Base-by-base conservation (phyloP, 2,329 filamentous ascomycete genomes). In the Grosmannia serpens region DNA sequence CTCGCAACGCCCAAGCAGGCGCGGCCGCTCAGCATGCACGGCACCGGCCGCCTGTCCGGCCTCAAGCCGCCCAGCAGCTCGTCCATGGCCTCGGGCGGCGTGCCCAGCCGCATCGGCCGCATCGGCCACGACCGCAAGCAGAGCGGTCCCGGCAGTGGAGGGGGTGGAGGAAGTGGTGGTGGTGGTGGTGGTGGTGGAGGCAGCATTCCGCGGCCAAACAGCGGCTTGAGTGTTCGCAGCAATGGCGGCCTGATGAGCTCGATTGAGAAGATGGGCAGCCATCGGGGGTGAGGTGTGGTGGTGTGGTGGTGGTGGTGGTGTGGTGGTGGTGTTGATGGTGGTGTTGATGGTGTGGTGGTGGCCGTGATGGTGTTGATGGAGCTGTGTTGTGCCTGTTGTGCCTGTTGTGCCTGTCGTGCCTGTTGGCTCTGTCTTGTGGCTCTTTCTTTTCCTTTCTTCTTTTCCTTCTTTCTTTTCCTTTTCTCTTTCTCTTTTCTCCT, bases 181-280 rank as follows among this genome's bases (percentile, higher is more conserved):
- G n/a, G n/a, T n/a, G n/a, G n/a, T n/a, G n/a, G n/a, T n/a, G n/a
- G n/a, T n/a, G 31, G 31, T 10, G 31, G 20, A 6, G n/a, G 67
- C 4, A 76, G 74, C 10, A 65, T 81, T 57, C 75, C 78, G 46
- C 72, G 79, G 61, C 80, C 79, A 17, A 76, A 76, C 61, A 78
- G 75, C 62, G 75, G 75, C 41, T 64, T 73, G 61, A 73, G 73
- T 10, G 67, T 70, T 62, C 71, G 88, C 66, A 89, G 86, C 47
- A 50, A 50, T 67, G 84, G 87, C 59, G 58, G 58, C 2, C 87
- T 94, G 67, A 86, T 95, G 85, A 87, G 80, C 65, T 90, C 87
- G 22, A 94, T 95, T 69, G 89, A 95, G 76, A 84, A 86, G 72
- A 95, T 95, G 90, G 89, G 89, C 11, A 85, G 78, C 65, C 77